Percentiles rank a stretch among this genome's conserved stretches.
Conservation (phyloP, 2,329 filamentous ascomycete genomes). For the Penicillium sp. region DNA sequence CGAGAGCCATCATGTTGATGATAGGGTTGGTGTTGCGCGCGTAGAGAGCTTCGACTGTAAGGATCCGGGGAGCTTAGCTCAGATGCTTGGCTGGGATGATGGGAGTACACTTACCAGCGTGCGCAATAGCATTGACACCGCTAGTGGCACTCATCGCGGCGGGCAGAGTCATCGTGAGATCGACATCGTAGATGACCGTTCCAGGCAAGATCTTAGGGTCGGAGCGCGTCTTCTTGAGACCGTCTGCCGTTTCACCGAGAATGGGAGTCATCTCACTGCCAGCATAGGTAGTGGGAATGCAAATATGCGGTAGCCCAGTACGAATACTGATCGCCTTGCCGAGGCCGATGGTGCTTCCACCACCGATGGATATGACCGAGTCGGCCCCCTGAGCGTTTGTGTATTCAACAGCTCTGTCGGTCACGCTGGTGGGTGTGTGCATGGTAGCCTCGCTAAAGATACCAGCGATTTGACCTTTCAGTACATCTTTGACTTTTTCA, state of each 20-base stretch:
- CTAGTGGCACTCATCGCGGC: slow-evolving; percentile 56
- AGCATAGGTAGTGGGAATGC: slow-evolving; percentile 64
- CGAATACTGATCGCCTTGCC: slow-evolving; percentile 59
- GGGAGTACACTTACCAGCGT: slow-evolving; percentile 49
- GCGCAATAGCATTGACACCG: slow-evolving; percentile 67
- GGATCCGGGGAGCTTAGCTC: background rate
- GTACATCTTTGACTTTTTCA: slow-evolving; percentile 46
- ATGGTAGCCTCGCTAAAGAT: slow-evolving; percentile 61
- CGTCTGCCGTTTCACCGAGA: slow-evolving; percentile 62
- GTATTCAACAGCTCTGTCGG: slow-evolving; percentile 57
- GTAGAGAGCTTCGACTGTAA: slow-evolving; percentile 62
- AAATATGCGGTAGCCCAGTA: slow-evolving; percentile 59
- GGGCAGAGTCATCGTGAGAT: slow-evolving; percentile 63
- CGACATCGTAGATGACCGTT: slow-evolving; percentile 66
- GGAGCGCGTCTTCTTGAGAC: slow-evolving; percentile 58
- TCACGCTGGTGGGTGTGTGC: slow-evolving; percentile 63
- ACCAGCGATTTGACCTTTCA: slow-evolving; percentile 52
- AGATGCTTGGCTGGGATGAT: background rate
- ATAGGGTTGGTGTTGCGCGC: slow-evolving; percentile 64
- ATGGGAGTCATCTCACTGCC: slow-evolving; percentile 68
- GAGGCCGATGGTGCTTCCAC: slow-evolving; percentile 64
- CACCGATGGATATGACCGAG: slow-evolving; percentile 62
- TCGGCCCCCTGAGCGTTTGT: slow-evolving; percentile 52
- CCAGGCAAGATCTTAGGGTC: slow-evolving; percentile 63
- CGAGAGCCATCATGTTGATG: slow-evolving; percentile 58